phyloP scores from a whole-genome alignment of 2,329 filamentous ascomycete species.

The Sporothrix humicola region DNA sequence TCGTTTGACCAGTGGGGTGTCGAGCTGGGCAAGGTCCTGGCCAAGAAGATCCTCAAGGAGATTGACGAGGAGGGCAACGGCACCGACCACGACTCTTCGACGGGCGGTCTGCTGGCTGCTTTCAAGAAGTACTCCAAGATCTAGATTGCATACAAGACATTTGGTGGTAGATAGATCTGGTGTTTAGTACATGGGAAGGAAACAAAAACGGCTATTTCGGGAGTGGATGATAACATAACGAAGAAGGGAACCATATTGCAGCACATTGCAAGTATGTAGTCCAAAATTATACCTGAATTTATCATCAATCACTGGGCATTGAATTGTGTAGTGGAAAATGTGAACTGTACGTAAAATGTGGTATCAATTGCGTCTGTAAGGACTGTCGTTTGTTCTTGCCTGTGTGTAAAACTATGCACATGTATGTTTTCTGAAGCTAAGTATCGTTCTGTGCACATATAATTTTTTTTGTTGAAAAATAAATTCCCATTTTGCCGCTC shows the following conservation, averaged over 20 bases:
- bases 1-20: conserved; percentile 99
- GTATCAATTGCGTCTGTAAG: background rate
- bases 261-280: background rate
- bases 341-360: background rate
- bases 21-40: conserved; percentile 93
- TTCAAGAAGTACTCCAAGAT: conserved; percentile 78
- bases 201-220: conserved; percentile 23
- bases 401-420: background rate
- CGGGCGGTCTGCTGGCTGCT: conserved; percentile 84
- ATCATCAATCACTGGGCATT: background rate
- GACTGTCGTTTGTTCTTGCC: background rate
- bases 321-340: too few relatives aligned
- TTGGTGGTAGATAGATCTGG: background rate
- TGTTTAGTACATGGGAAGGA: background rate
- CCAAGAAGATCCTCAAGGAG: conserved; percentile 88
- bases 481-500: background rate
- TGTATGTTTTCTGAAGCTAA: too few relatives aligned
- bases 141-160: conserved; percentile 42
- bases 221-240: background rate
- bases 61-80: conserved; percentile 78
- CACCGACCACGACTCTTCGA: conserved; percentile 81
- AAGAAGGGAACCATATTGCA: conserved; percentile 1
- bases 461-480: background rate
- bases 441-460: background rate
- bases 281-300: conserved; percentile 16